These are phyloP conservation scores for Taiozyma onychis DNA, from an alignment of 1,139 yeast species.

Conservation along the genomic window DNA sequence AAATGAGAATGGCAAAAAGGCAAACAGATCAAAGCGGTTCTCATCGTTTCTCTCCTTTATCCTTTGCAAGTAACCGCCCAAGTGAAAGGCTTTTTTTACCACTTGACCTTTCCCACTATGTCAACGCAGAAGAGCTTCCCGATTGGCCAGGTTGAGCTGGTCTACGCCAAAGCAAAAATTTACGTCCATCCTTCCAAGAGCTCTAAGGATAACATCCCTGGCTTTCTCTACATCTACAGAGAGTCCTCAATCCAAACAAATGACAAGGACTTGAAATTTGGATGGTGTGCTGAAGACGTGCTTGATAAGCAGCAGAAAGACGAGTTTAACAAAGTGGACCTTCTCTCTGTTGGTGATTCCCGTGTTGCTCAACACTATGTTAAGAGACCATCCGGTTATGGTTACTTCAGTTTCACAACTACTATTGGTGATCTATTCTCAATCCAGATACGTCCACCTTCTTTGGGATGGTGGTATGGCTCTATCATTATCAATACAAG, in stretches of 20 bases:
- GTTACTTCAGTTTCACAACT: constrained; percentile 62
- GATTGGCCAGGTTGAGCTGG: constrained; percentile 12
- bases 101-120: neutral
- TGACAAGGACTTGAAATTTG: constrained; percentile 54
- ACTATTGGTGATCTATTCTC: constrained; percentile 63
- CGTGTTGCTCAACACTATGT: constrained; percentile 26
- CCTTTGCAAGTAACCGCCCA: too few species aligned
- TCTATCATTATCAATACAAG: constrained; percentile 69
- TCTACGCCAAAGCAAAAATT: constrained; percentile 51
- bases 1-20: neutral
- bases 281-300: constrained; percentile 70
- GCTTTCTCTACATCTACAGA: constrained; percentile 58
- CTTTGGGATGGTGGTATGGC: constrained; percentile 90
- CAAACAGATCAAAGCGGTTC: too few species aligned
- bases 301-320: constrained; percentile 45
- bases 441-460: constrained; percentile 77
- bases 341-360: constrained; percentile 17
- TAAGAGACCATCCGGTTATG: constrained; percentile 43
- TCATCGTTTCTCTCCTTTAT: too few species aligned
- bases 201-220: constrained; percentile 71
- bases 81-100: too few species aligned
- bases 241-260: constrained; percentile 35
- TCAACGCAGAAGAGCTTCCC: constrained; percentile 4
- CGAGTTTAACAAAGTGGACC: constrained; percentile 48
- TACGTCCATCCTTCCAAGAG: constrained; percentile 77